Conservation (phyloP, 108 stramenopile genomes). For the Phaeodactylum tricornutum region DNA sequence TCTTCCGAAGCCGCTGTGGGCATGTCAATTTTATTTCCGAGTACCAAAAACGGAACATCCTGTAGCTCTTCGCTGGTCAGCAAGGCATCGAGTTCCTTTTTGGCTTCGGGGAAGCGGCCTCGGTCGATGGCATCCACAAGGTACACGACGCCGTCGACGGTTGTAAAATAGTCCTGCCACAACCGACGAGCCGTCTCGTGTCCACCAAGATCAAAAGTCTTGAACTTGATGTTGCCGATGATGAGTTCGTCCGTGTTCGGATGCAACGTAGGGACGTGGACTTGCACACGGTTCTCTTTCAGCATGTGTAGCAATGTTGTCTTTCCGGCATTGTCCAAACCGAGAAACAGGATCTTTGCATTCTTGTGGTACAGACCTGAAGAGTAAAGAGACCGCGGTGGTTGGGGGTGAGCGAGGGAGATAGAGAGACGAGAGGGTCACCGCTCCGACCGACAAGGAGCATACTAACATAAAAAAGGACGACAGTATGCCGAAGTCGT, state of each 20-base stretch:
- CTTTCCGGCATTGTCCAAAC: conserved; percentile 96
- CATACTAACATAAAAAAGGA: no score
- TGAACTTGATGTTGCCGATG: conserved; percentile 88
- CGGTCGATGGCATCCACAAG: conserved; percentile 92
- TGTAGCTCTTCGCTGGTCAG: conserved; percentile 87
- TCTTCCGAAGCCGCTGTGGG: conserved; percentile 91
- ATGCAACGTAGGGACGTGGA: conserved; percentile 91
- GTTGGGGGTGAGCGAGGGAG: conserved; percentile 1
- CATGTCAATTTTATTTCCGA: conserved; percentile 99
- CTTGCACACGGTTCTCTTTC: conserved; percentile 91
- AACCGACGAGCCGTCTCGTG: conserved; percentile 87
- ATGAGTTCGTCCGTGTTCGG: conserved; percentile 92
- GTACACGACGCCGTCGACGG: conserved; percentile 97
- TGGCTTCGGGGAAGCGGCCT: conserved; percentile 96
- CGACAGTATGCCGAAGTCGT: no score
- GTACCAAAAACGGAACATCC: conserved; percentile 95
- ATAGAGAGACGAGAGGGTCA: background rate
- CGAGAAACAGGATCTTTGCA: conserved; percentile 98
- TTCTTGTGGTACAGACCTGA: conserved; percentile 98
- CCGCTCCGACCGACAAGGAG: no score
- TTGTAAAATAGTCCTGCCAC: conserved; percentile 96
- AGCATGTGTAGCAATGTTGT: conserved; percentile 94
- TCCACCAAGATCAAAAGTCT: conserved; percentile 94
- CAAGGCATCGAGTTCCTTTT: conserved; percentile 94
- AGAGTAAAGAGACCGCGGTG: background rate